Conservation (phyloP, 2,329 filamentous ascomycete species). For the Chaetomium globosum region DNA sequence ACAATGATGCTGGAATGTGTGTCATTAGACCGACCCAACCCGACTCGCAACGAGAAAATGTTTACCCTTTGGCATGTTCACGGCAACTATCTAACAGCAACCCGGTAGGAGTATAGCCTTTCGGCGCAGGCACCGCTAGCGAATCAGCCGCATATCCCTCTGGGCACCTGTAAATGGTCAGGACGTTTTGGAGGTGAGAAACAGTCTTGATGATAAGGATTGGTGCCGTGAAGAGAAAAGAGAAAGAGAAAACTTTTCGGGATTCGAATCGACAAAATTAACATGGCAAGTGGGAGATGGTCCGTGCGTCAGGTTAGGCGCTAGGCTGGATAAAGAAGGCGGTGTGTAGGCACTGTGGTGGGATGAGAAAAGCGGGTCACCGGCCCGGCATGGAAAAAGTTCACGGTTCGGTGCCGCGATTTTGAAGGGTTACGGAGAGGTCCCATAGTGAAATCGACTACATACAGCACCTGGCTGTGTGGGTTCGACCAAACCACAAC, state of each 20-base stretch:
- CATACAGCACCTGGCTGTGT: conserved; percentile 14
- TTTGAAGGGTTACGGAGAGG: conserved; percentile 3
- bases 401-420: conserved; percentile 30
- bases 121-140: conserved; percentile 87
- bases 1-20: not conserved
- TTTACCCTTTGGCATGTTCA: conserved; percentile 61
- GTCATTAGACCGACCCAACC: not conserved
- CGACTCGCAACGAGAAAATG: not conserved
- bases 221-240: conserved; percentile 63
- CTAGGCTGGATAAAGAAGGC: conserved; percentile 27
- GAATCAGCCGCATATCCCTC: conserved; percentile 85
- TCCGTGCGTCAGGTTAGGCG: not conserved
- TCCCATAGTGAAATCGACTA: not conserved
- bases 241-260: conserved; percentile 26
- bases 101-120: conserved; percentile 59
- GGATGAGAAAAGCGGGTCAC: conserved; percentile 20
- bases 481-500: conserved; percentile 19
- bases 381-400: conserved; percentile 38
- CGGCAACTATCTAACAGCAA: conserved; percentile 97
- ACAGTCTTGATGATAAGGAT: conserved; percentile 95
- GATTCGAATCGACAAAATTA: conserved; percentile 27
- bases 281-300: conserved; percentile 13
- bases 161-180: conserved; percentile 94
- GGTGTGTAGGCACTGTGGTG: conserved; percentile 23
- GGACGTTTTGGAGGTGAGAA: conserved; percentile 69